Evolutionary conservation across 495 filamentous ascomycete species (phyloP).

Genomic region (Aspergillus avenaceus): DNA sequence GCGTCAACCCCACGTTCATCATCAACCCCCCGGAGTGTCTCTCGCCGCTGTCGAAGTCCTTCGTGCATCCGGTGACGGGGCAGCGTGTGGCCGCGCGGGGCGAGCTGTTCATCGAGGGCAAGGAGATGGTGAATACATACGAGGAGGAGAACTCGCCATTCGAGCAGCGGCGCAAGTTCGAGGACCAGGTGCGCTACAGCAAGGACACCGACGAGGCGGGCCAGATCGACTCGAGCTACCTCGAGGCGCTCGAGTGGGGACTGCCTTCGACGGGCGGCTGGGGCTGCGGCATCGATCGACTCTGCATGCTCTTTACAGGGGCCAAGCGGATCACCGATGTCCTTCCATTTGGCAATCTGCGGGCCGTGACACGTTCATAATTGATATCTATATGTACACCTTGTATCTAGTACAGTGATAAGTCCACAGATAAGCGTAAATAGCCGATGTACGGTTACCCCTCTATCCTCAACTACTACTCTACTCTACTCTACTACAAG

Average conservation of each 20-base stretch:
- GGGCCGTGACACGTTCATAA: slow-evolving; percentile 36
- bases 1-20: slow-evolving; percentile 75
- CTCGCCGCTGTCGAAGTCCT: slow-evolving; percentile 88
- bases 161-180: slow-evolving; percentile 81
- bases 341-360: slow-evolving; percentile 80
- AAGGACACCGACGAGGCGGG: slow-evolving; percentile 32
- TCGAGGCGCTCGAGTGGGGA: slow-evolving; percentile 79
- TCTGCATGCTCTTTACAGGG: slow-evolving; percentile 84
- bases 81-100: slow-evolving; percentile 74
- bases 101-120: slow-evolving; percentile 79
- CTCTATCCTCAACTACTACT: no score
- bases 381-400: no score
- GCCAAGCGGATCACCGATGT: slow-evolving; percentile 74
- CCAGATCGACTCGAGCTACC: slow-evolving; percentile 75
- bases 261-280: slow-evolving; percentile 92
- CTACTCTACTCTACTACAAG: no score
- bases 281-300: slow-evolving; percentile 87
- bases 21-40: slow-evolving; percentile 88
- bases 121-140: slow-evolving; percentile 89
- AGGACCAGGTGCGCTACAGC: slow-evolving; percentile 49
- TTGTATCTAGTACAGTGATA: no score
- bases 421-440: no score
- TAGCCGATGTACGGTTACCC: no score
- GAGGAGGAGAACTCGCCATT: slow-evolving; percentile 96
- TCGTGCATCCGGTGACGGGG: slow-evolving; percentile 52